Conservation (phyloP, 1,284 basidiomycete genomes). For the Austroboletus rostrupii region DNA sequence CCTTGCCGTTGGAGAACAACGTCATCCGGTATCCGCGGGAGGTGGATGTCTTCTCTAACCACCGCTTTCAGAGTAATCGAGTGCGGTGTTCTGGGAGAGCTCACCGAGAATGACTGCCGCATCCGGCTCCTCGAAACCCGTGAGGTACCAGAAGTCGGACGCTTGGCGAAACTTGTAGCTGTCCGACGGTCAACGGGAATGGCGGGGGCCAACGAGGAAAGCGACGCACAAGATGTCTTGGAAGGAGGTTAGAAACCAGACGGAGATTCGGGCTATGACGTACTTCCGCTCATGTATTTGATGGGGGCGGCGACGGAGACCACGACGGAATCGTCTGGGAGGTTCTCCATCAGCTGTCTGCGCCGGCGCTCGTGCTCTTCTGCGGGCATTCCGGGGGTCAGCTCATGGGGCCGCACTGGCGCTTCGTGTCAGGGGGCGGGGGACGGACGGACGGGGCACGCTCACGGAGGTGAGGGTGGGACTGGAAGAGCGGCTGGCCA, state of each 20-base stretch:
- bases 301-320: slow-evolving; percentile 79
- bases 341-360: slow-evolving; percentile 65
- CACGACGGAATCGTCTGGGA: slow-evolving; percentile 78
- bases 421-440: slow-evolving; percentile 4
- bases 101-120: slow-evolving; percentile 81
- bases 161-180: slow-evolving; percentile 96
- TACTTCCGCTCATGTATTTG: slow-evolving; percentile 86
- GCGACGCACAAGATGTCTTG: slow-evolving; percentile 47
- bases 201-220: background rate
- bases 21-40: slow-evolving; percentile 84
- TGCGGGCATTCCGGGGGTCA: slow-evolving; percentile 82
- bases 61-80: slow-evolving; percentile 1
- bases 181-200: slow-evolving; percentile 11
- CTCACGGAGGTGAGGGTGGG: slow-evolving; percentile 77
- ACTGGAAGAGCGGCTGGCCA: slow-evolving; percentile 74
- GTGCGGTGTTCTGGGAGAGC: slow-evolving; percentile 14
- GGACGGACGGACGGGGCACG: slow-evolving; percentile 1
- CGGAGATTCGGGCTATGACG: slow-evolving; percentile 33
- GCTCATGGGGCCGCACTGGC: slow-evolving; percentile 55
- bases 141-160: slow-evolving; percentile 92
- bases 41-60: slow-evolving; percentile 58
- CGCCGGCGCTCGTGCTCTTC: slow-evolving; percentile 84
- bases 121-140: slow-evolving; percentile 93
- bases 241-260: slow-evolving; percentile 11
- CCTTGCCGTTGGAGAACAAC: slow-evolving; percentile 80